phyloP scores from a whole-genome alignment of 2,329 filamentous ascomycete genomes.

The Colletotrichum sp. region DNA sequence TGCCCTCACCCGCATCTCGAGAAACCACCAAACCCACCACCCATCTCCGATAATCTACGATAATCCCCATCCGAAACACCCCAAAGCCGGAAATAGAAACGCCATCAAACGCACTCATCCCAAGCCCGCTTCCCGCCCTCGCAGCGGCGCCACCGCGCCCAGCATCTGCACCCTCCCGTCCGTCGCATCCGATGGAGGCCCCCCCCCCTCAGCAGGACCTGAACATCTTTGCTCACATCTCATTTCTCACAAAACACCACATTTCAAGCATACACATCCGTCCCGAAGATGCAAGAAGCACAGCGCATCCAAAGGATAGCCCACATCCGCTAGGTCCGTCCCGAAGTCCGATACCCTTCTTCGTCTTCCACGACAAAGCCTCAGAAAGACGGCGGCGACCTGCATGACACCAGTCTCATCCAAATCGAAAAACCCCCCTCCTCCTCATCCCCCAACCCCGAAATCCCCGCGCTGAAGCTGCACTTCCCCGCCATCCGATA shows the following conservation, averaged over 20 bases:
- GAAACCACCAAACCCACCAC: not conserved
- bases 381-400: not conserved
- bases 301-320: not conserved
- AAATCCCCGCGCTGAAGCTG: not conserved
- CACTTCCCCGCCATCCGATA: not conserved
- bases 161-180: not conserved
- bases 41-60: not conserved
- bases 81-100: not conserved
- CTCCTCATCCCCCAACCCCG: not conserved
- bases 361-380: not conserved
- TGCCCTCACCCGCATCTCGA: not conserved
- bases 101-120: not conserved
- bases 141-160: not conserved
- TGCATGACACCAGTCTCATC: not conserved
- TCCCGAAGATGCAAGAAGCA: not conserved
- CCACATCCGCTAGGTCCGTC: not conserved
- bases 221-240: not conserved
- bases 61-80: not conserved
- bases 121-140: not conserved
- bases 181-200: not conserved
- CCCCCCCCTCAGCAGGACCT: not conserved
- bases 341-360: not conserved
- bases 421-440: not conserved
- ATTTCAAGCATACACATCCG: not conserved
- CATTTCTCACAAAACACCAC: not conserved